phyloP scores from a whole-genome alignment of 2,329 filamentous ascomycete species.

The Talaromyces sp. region DNA sequence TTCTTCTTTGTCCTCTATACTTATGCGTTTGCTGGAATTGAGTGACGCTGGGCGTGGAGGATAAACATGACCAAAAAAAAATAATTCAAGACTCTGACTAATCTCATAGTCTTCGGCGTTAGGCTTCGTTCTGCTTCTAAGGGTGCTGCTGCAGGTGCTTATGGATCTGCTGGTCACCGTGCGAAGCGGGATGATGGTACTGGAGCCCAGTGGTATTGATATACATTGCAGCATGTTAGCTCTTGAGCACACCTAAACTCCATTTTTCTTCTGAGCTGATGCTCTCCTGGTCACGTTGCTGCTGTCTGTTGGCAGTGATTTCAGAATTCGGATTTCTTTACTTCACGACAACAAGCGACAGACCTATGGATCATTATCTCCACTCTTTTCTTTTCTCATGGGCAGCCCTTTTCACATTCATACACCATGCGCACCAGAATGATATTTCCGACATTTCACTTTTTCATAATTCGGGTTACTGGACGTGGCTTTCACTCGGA shows the following conservation, averaged over 20 bases:
- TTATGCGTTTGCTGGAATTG: slow-evolving; percentile 69
- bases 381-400: slow-evolving; percentile 21
- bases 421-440: slow-evolving; percentile 26
- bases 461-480: slow-evolving; percentile 25
- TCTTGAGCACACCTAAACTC: slow-evolving; percentile 22
- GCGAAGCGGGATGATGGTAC: slow-evolving; percentile 52
- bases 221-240: slow-evolving; percentile 28
- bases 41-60: slow-evolving; percentile 69
- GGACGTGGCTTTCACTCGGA: background rate
- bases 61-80: slow-evolving; percentile 44
- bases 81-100: slow-evolving; percentile 68
- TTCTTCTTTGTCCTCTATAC: slow-evolving; percentile 49
- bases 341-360: slow-evolving; percentile 27
- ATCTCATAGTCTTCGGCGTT: slow-evolving; percentile 76
- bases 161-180: slow-evolving; percentile 46
- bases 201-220: slow-evolving; percentile 44
- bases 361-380: slow-evolving; percentile 30
- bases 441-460: slow-evolving; percentile 23
- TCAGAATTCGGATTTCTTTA: slow-evolving; percentile 26
- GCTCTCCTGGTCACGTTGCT: slow-evolving; percentile 16
- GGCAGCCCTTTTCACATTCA: slow-evolving; percentile 23
- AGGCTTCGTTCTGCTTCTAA: slow-evolving; percentile 80
- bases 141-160: slow-evolving; percentile 53
- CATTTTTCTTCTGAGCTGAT: slow-evolving; percentile 8
- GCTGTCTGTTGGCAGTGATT: slow-evolving; percentile 19